Evolutionary conservation across 2,329 filamentous ascomycete genomes (phyloP).

Genomic region (Alternaria sp.): DNA sequence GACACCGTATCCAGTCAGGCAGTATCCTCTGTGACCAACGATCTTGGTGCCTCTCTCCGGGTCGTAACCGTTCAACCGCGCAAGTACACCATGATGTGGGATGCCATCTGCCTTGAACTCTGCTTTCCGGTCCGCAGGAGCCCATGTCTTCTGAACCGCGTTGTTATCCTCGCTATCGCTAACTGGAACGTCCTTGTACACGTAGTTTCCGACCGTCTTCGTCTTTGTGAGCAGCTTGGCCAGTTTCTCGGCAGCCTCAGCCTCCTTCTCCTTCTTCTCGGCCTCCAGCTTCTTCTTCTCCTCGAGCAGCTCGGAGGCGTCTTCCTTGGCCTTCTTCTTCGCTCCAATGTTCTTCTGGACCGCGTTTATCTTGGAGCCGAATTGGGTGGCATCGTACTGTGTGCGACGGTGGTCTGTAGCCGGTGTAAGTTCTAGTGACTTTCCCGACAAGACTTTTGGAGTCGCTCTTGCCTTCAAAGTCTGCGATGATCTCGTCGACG

Average conservation of each 20-base stretch:
- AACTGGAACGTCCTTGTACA: slow-evolving; percentile 85
- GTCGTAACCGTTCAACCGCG: slow-evolving; percentile 88
- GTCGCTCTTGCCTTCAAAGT: slow-evolving; percentile 66
- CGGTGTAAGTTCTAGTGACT: not conserved
- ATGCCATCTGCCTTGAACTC: slow-evolving; percentile 81
- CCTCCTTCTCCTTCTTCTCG: slow-evolving; percentile 80
- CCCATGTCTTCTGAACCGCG: slow-evolving; percentile 76
- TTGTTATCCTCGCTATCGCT: slow-evolving; percentile 92
- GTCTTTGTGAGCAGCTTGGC: slow-evolving; percentile 75
- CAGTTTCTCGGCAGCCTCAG: slow-evolving; percentile 77
- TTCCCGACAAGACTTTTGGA: not conserved
- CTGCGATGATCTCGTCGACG: slow-evolving; percentile 87
- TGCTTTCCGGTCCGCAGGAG: slow-evolving; percentile 73
- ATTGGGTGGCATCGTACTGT: slow-evolving; percentile 78
- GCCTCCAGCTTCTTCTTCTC: slow-evolving; percentile 80
- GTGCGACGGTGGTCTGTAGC: slow-evolving; percentile 73
- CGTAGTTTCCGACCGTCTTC: slow-evolving; percentile 86
- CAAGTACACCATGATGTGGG: slow-evolving; percentile 94
- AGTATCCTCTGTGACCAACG: slow-evolving; percentile 93
- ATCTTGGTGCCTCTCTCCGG: slow-evolving; percentile 81
- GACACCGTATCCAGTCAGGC: slow-evolving; percentile 85
- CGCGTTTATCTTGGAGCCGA: slow-evolving; percentile 84
- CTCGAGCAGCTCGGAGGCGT: slow-evolving; percentile 78
- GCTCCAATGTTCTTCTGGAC: slow-evolving; percentile 87
- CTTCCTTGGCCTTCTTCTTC: slow-evolving; percentile 92